Evolutionary conservation across 768 basidiomycete species (phyloP), one percentile per base, ranked within the genome.

Genomic region (Lactarius akahatsu): DNA sequence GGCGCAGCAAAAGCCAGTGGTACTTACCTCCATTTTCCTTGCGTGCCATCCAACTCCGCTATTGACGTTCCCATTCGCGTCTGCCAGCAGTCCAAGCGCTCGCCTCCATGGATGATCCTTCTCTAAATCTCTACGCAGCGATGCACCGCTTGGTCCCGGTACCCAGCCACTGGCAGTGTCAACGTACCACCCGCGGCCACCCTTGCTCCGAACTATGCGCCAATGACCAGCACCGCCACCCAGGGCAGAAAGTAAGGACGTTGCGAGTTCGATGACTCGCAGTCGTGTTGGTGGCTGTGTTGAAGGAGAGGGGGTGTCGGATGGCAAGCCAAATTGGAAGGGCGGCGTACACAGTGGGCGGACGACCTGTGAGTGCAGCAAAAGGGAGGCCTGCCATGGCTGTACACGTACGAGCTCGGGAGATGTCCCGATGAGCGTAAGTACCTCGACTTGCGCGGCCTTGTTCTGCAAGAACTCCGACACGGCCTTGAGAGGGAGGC

Each of bases 31-130:
- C 72, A 93, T 92, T 79, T 99, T 99, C 65, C 96, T 80, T 26
- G 92, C 88, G 77, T 97, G 94, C 95, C 96, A 98, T 0, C 96
- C 96, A 6, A 96, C 85, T 4, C 90, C 91, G 72, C 90, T 92
- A 74, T 83, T 90, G n/a, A 96, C 93, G 72, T 92, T 92, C 10
- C 94, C 93, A 69, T 92, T 91, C 5, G 91, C 88, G 64, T 88
- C 82, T 10, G 92, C 87, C 26, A 97, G 78, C 61, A 83, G 81
- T 69, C 86, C 84, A 74, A 96, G 80, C 73, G 91, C 90, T 32
- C 76, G 74, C 59, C 94, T 80, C 76, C 90, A 84, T 2, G 88
- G 86, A 75, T 96, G 90, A 4, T 79, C 80, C 18, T 74, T 73
- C 6, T 79, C 76, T 9, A 70, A 40, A 58, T 70, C 70, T 55